phyloP scores from a whole-genome alignment of 768 basidiomycete genomes.

The Psilocybe cubensis region DNA sequence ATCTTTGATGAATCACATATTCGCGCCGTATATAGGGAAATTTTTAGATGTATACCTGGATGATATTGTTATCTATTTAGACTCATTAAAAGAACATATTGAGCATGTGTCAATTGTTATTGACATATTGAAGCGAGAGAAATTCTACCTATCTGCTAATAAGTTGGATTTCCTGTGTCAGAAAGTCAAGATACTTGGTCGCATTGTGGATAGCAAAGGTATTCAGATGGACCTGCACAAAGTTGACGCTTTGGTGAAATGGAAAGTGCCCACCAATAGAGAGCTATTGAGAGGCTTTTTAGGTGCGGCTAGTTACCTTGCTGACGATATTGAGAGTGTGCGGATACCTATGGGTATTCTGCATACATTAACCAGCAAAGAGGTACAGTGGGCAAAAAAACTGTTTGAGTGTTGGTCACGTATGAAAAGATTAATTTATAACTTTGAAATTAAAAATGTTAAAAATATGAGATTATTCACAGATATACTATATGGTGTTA shows the following conservation, averaged over 20 bases:
- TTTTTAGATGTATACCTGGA: slow-evolving; percentile 43
- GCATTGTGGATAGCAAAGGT: slow-evolving; percentile 31
- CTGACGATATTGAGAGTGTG: too few species aligned
- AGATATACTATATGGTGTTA: too few species aligned
- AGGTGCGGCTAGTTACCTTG: slow-evolving; percentile 24
- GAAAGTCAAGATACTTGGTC: slow-evolving; percentile 28
- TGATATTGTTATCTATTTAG: slow-evolving; percentile 39
- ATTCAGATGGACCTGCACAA: slow-evolving; percentile 46
- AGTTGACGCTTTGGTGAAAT: slow-evolving; percentile 35
- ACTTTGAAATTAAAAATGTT: too few species aligned
- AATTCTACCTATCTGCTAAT: slow-evolving; percentile 35
- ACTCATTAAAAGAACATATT: slow-evolving; percentile 36
- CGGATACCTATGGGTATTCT: slow-evolving; percentile 39
- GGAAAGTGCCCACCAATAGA: slow-evolving; percentile 32
- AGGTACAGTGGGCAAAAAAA: too few species aligned
- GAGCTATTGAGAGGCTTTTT: slow-evolving; percentile 35
- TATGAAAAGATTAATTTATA: too few species aligned
- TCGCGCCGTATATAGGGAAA: slow-evolving; percentile 32
- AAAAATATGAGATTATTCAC: too few species aligned
- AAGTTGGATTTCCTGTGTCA: background rate
- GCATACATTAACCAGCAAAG: slow-evolving; percentile 20
- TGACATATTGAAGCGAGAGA: slow-evolving; percentile 30
- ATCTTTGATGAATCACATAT: slow-evolving; percentile 46
- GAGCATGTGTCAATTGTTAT: slow-evolving; percentile 31
- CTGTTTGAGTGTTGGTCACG: too few species aligned